These are phyloP conservation scores for Aspergillus hortae DNA, from an alignment of 2,329 filamentous ascomycete species.

Conservation along the genomic window DNA sequence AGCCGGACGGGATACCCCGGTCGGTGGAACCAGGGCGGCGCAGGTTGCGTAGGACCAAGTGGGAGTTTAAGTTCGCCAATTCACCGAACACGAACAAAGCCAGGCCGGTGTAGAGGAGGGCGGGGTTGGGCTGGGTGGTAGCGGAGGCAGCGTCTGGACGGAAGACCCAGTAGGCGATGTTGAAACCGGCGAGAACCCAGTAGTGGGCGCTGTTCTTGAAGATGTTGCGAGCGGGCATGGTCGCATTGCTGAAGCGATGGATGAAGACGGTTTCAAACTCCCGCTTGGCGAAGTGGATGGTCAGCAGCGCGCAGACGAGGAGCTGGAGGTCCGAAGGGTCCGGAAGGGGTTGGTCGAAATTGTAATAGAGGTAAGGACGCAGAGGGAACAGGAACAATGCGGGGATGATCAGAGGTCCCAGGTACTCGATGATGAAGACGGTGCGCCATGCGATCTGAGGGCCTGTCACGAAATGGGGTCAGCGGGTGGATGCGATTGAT, in stretches of 20 bases:
- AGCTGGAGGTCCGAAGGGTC: conserved; percentile 64
- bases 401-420: conserved; percentile 88
- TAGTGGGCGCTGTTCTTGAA: conserved; percentile 96
- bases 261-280: conserved; percentile 92
- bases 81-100: conserved; percentile 75
- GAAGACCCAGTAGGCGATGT: conserved; percentile 84
- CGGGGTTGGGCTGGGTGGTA: conserved; percentile 44
- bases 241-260: conserved; percentile 90
- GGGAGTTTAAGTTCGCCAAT: conserved; percentile 73
- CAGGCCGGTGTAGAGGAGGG: conserved; percentile 64
- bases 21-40: conserved; percentile 77
- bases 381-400: conserved; percentile 65
- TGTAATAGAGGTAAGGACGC: conserved; percentile 69
- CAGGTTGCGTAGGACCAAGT: conserved; percentile 73
- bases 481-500: conserved; percentile 11
- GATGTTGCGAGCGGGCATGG: conserved; percentile 88
- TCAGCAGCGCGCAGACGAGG: conserved; percentile 69
- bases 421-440: conserved; percentile 92
- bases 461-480: conserved; percentile 50
- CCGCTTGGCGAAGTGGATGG: conserved; percentile 87
- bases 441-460: conserved; percentile 88
- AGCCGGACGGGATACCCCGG: conserved; percentile 79
- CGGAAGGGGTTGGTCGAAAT: conserved; percentile 43
- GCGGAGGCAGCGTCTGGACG: conserved; percentile 68
- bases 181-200: conserved; percentile 77